Base-by-base conservation (phyloP, 2,329 filamentous ascomycete genomes). In the Myotisia sp. region DNA sequence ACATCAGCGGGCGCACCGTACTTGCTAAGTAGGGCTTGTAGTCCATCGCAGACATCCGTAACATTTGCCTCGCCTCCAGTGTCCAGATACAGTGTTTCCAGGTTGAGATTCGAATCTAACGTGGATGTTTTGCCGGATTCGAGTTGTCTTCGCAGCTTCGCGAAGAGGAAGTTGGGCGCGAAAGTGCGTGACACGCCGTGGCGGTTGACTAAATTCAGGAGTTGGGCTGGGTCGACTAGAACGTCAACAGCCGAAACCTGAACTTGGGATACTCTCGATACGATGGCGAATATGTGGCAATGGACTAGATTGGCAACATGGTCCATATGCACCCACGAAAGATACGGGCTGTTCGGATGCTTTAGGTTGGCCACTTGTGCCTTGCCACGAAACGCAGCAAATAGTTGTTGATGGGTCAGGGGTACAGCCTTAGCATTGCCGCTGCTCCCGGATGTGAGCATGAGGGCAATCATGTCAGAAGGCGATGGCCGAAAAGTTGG, bases 361-460 rank as follows among this genome's bases (percentile, higher is more conserved):
- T n/a, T n/a, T n/a, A n/a, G n/a, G n/a, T n/a, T n/a, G 1, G 56
- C 44, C 6, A 53, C 41, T 6, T 52, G 49, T 3, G 40, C 0
- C 47, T 46, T 2, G 51, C 50, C 6, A 51, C 41, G 33, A 7
- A 65, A 36, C 0, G 65, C 52, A 1, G 55, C 42, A 0, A 67
- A 29, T 0, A 70, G 42, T 43, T 70, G 65, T 0, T 38, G 32
- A 36, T 68, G 59, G 0, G 47, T 53, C 0, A 70, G 50, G 1
- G 39, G 42, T 0, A 71, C 68, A 0, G 64, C 67, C 44, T 71
- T 72, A 2, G 63, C 52, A 33, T 61, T 58, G 1, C 66, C 66
- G n/a, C 62, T 66, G 41, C 59, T 65, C 3, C 68, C 67, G 1
- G 67, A 70, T 1, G 68, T 71, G 3, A 72, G 50, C 62, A 70